Conservation (phyloP, 352 stramenopile genomes). For the Globisporangium alternatum region DNA sequence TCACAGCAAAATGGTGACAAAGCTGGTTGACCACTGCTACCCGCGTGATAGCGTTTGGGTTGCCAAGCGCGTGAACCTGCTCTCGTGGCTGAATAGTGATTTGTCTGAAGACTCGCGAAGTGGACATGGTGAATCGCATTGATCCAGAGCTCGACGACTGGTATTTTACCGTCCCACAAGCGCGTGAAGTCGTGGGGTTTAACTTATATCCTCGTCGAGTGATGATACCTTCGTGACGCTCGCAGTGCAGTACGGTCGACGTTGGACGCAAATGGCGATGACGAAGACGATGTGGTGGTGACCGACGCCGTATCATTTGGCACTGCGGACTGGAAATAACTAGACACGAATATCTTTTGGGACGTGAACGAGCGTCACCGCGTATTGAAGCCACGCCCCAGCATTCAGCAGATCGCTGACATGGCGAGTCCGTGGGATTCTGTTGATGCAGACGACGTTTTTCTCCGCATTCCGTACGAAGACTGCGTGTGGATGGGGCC, state of each 20-base stretch:
- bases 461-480: neutral
- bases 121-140: neutral
- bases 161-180: neutral
- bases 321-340: neutral
- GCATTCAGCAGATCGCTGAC: neutral
- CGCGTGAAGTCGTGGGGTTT: neutral
- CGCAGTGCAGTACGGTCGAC: neutral
- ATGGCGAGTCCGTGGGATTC: neutral
- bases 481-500: neutral
- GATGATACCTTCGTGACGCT: neutral
- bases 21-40: too few relatives aligned
- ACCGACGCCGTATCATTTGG: neutral
- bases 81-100: too few relatives aligned
- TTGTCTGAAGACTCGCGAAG: neutral
- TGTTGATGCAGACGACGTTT: neutral
- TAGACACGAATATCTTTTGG: neutral
- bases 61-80: too few relatives aligned
- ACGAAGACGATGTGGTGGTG: neutral
- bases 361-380: neutral
- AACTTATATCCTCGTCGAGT: neutral
- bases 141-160: neutral
- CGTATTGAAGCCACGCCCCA: neutral
- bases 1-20: too few relatives aligned
- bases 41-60: too few relatives aligned
- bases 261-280: neutral